Evolutionary conservation across 208 protist species (phyloP), one percentile per base, ranked within the genome.

Genomic region (Trypanosoma lewisi): DNA sequence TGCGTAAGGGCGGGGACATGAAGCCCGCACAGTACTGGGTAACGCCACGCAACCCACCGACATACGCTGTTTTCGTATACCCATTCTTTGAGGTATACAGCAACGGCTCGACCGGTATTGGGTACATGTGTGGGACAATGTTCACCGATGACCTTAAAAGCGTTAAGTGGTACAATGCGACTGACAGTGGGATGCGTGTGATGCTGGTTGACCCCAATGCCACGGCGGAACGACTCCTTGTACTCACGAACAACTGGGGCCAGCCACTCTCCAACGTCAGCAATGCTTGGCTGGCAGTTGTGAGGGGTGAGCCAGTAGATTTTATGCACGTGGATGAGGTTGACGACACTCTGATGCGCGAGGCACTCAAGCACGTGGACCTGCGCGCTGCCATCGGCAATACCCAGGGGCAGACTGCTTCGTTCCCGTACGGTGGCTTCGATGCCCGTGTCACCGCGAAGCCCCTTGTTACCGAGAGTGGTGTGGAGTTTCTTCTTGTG

Each of bases 261-360:
- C 60, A 73, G 39, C 25, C 16, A 28, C 49, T 55, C 23, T 5
- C 51, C 17, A 63, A 64, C 41, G 66, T 59, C 39, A 53, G 14
- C 1, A 39, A 54, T 19, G 66, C 36, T 5, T 72, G 66, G 66
- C 11, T 48, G 31, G 36, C 45, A 14, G 19, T 28, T 17, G 37
- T 65, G 25, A 17, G 11, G n/a, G 42, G 47, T 9, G 30, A 41
- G 3, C 30, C 47, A 27, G 28, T 60, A 0, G 41, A 25, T 21
- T 78, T 68, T 44, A 45, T 75, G 25, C 17, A 28, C 11, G 37
- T 53, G 1, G 74, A 67, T 34, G 41, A 78, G n/a, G 44, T 78
- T 14, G 28, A 21, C 37, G 56, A 78, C 62, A 72, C 77, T 1
- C 55, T 82, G 37, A 76, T 82, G 77, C 53, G 63, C 3, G 50